These are phyloP conservation scores for Bipolaris bicolor DNA, from an alignment of 2,329 filamentous ascomycete genomes.

Conservation along the genomic window DNA sequence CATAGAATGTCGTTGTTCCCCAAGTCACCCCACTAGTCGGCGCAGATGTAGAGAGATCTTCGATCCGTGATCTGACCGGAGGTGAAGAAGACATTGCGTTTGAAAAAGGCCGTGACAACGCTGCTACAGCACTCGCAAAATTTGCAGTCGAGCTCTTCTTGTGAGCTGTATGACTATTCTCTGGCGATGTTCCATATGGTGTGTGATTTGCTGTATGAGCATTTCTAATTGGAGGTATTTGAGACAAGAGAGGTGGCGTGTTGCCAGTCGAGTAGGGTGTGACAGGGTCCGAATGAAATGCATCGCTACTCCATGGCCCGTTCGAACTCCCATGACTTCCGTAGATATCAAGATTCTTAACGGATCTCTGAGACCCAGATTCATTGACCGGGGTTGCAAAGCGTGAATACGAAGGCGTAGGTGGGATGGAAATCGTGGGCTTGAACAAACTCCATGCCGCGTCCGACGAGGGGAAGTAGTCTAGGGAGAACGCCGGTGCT, in stretches of 20 bases:
- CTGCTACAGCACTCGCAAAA: slow-evolving; percentile 49
- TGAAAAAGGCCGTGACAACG: slow-evolving; percentile 50
- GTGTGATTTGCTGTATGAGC: slow-evolving; percentile 46
- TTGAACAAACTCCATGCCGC: slow-evolving; percentile 53
- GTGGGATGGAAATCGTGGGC: slow-evolving; percentile 44
- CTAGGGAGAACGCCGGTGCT: slow-evolving; percentile 54
- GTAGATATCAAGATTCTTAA: slow-evolving; percentile 47
- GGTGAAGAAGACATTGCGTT: slow-evolving; percentile 49
- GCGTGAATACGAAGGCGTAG: slow-evolving; percentile 41
- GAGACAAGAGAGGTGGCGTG: slow-evolving; percentile 57
- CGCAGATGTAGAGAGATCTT: slow-evolving; percentile 52
- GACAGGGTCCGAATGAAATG: slow-evolving; percentile 51
- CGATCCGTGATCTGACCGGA: slow-evolving; percentile 40
- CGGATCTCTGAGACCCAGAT: slow-evolving; percentile 40
- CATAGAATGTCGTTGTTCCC: slow-evolving; percentile 53
- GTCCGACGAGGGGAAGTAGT: slow-evolving; percentile 54
- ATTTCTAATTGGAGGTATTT: slow-evolving; percentile 47
- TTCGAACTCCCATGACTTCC: slow-evolving; percentile 59
- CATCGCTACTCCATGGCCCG: slow-evolving; percentile 56
- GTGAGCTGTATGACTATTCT: slow-evolving; percentile 41
- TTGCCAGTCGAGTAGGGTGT: slow-evolving; percentile 60
- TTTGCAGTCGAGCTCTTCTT: slow-evolving; percentile 47
- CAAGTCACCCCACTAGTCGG: slow-evolving; percentile 55
- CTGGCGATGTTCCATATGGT: slow-evolving; percentile 52
- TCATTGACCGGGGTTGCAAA: slow-evolving; percentile 40